Base-by-base conservation (phyloP, 2,329 filamentous ascomycete genomes). In the Colletotrichum sp. region DNA sequence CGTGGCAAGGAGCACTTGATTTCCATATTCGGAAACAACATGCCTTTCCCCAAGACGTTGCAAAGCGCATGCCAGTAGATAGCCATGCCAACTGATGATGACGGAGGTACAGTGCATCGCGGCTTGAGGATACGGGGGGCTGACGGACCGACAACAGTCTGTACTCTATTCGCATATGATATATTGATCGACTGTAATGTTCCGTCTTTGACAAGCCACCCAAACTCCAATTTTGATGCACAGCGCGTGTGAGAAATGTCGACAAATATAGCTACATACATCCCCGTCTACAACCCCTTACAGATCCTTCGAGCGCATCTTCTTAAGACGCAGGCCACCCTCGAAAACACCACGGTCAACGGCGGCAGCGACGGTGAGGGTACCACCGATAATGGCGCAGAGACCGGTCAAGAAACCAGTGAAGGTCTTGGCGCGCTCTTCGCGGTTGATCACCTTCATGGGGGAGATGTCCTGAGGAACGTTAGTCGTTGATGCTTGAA, bases 401-500 rank as follows among this genome's bases (percentile, higher is more conserved):
- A 99, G 92, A 64, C 97, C 97, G 1, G 97, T 96, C 74, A 99
- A 86, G 88, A 99, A 99, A 21, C 95, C 95, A 1, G 95, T 92
- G 84, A 99, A 98, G 6, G 94, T 94, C 89, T 99, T 99, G 76
- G 93, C 89, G 63, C 95, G 92, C 79, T 95, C 94, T 87, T 99
- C 98, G 71, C 96, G 94, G 88, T 99, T 99, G 86, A 99, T 94
- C 77, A 99, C 96, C 88, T 99, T 99, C 97, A 99, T 99, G 7
- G 97, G 97, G 3, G 96, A 99, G 84, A 99, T 99, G 81, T 99
- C 97, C 94, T 96, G 71, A 52, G n/a, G 3, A 21, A 4, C 15
- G 63, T 81, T 70, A 84, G 82, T 69, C 79, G 52, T 34, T 24
- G 60, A n/a, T 15, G 21, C 16, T 13, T 7, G 8, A 28, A 18